A percentile compares a stretch with the other conserved stretches of the same genome.
Conservation (phyloP, 2,329 filamentous ascomycete species). For the Botrytis aclada region DNA sequence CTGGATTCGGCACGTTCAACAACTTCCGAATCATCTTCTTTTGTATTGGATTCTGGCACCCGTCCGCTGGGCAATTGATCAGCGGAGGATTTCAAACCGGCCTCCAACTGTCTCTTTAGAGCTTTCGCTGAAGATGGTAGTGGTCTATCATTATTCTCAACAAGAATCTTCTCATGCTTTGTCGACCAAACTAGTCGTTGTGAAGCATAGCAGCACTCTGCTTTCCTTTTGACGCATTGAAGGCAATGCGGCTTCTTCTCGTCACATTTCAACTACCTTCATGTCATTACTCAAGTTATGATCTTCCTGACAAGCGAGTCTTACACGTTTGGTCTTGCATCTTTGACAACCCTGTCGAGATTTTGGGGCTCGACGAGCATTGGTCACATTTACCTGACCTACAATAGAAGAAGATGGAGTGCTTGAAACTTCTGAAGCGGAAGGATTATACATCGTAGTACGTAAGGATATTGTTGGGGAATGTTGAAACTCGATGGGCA, state of each 20-base stretch:
- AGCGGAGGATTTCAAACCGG: background rate
- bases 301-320: conserved; percentile 1
- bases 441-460: background rate
- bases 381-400: conserved; percentile 5
- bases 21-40: background rate
- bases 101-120: background rate
- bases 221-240: conserved; percentile 31
- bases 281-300: conserved; percentile 14
- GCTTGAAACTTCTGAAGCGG: background rate
- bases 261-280: conserved; percentile 34
- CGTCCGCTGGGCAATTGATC: no score
- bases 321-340: conserved; percentile 35
- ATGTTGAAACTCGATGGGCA: background rate
- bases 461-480: background rate
- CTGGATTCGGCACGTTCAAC: background rate
- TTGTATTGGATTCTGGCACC: background rate
- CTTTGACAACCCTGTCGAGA: conserved; percentile 33
- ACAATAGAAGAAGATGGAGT: background rate
- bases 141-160: background rate
- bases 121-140: background rate
- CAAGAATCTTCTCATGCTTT: conserved; percentile 35
- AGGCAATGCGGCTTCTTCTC: conserved; percentile 34
- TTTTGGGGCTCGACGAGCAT: conserved; percentile 33
- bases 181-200: conserved; percentile 35
- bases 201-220: conserved; percentile 31